Base-by-base conservation (phyloP, 139 green algal genomes). In the Picochlorum sp. region DNA sequence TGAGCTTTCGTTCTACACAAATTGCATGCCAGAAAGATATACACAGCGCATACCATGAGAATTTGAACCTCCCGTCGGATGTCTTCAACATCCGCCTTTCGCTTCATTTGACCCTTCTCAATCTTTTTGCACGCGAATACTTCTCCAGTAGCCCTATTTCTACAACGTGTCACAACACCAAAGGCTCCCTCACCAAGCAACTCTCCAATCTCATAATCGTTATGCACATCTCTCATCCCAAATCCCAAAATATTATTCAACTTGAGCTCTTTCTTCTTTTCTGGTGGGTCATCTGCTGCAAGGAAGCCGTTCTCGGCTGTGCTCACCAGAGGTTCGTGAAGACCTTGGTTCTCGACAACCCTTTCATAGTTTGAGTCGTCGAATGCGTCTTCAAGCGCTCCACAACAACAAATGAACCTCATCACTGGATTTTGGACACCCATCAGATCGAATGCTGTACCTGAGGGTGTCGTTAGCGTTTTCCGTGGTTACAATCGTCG, bases 41-140 rank as follows among this genome's bases (percentile, higher is more conserved):
- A 54, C 47, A 41, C 34, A 41, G 34, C 14, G 6, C 34, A 0
- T 28, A 65, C 55, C 60, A 56, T 28, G 49, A 73, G 45, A 15
- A 79, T 71, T 10, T 69, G 52, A 26, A 84, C 63, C 70, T 95
- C 89, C 18, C 84, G 65, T 38, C 84, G 78, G 50, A 96, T 77
- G 56, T 95, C 89, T 57, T 96, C 81, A 14, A 94, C 76, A 16
- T 96, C 87, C 72, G 89, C 83, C 50, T 57, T 49, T 54, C 63
- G 15, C 41, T 77, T 67, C 65, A 91, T 89, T 47, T 85, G 85
- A 13, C 77, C 5, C 56, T 78, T 78, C 23, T 26, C 23, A 6
- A 78, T 45, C 2, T 60, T 68, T 20, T 78, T 78, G 7, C 65
- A 68, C 3, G 72, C 72, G 16, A 63, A 67, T 34, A 28, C 14